Evolutionary conservation across 2,329 filamentous ascomycete species (phyloP).

Genomic region (Tolypocladium cylindrosporum): DNA sequence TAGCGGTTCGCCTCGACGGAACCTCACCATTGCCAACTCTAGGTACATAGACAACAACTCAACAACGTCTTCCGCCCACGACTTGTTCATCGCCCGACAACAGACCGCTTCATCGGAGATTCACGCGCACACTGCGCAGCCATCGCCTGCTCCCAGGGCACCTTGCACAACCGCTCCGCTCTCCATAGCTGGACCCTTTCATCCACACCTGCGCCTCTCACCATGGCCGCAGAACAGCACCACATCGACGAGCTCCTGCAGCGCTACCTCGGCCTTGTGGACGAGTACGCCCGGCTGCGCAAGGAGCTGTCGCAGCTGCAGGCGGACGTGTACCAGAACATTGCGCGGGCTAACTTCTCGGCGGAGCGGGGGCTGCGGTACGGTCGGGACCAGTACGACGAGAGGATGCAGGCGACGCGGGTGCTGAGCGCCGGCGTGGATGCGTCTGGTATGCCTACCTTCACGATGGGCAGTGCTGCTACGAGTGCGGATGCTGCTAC

Average conservation of each 20-base stretch:
- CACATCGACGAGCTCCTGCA: conserved; percentile 54
- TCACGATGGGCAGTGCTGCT: conserved; percentile 6
- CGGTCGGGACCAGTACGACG: conserved; percentile 62
- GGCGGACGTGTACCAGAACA: conserved; percentile 42
- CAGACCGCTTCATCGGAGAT: neutral
- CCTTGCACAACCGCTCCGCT: neutral
- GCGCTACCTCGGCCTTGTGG: conserved; percentile 54
- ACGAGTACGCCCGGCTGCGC: conserved; percentile 56
- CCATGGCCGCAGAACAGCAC: conserved; percentile 12
- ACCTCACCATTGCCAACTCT: neutral
- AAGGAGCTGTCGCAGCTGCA: conserved; percentile 43
- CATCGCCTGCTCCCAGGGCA: neutral
- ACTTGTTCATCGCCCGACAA: neutral
- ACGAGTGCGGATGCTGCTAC: neutral
- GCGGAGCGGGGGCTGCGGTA: conserved; percentile 54
- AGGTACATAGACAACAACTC: neutral
- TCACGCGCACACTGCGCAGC: neutral
- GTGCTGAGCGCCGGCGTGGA: conserved; percentile 21
- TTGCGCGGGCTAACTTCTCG: conserved; percentile 69
- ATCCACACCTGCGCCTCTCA: neutral
- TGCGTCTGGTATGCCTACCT: conserved; percentile 8
- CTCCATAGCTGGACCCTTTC: neutral
- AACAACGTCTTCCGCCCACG: neutral
- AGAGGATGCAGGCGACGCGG: conserved; percentile 56
- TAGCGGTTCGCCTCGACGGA: neutral